Conservation (phyloP, 306 rosid species). For the Prunus armeniaca region DNA sequence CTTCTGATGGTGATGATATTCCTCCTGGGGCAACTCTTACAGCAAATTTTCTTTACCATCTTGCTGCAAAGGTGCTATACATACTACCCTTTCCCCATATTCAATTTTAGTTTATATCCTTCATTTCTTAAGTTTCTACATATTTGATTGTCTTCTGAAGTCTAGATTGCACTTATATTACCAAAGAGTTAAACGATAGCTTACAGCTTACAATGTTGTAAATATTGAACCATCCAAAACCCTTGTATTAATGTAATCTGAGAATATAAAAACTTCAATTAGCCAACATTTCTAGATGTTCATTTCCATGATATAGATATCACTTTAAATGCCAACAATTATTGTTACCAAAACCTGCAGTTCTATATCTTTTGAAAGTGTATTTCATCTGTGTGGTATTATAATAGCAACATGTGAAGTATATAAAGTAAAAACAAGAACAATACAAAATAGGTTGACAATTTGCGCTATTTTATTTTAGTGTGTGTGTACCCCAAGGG, state of each 20-base stretch:
- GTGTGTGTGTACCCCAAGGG: background rate
- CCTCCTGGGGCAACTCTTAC: slow-evolving; percentile 88
- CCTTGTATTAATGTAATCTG: background rate
- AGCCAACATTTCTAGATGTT: background rate
- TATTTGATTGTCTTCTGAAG: background rate
- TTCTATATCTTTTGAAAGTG: background rate
- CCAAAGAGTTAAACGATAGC: background rate
- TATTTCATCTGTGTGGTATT: background rate
- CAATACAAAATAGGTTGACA: background rate
- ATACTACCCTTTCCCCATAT: slow-evolving; percentile 13
- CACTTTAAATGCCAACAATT: background rate
- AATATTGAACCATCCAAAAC: slow-evolving; percentile 1
- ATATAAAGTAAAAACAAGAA: background rate
- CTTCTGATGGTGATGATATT: slow-evolving; percentile 79
- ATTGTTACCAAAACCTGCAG: background rate
- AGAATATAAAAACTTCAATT: background rate
- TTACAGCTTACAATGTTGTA: background rate
- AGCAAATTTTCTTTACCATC: slow-evolving; percentile 86
- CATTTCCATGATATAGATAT: background rate
- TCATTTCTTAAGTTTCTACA: background rate
- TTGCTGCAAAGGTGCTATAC: slow-evolving; percentile 72
- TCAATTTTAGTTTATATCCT: slow-evolving; percentile 11
- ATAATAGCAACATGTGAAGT: background rate
- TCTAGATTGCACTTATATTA: slow-evolving; percentile 12
- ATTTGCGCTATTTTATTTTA: background rate